Evolutionary conservation across 495 filamentous ascomycete genomes (phyloP).

Genomic region (Penicillium odoratum): DNA sequence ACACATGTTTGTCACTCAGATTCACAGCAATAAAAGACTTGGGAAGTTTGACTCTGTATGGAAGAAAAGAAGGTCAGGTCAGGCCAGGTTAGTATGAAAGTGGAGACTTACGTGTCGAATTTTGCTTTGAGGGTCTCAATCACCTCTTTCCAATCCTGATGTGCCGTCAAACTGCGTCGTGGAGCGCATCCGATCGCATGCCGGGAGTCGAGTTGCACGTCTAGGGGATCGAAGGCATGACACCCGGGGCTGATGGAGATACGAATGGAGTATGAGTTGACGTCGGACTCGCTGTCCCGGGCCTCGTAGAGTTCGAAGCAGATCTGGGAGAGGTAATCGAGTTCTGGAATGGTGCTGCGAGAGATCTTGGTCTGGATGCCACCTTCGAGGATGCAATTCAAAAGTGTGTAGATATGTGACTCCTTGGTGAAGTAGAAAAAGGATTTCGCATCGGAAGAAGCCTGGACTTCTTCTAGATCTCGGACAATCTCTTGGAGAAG

Average conservation of each 20-base stretch:
- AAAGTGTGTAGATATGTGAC: slow-evolving; percentile 94
- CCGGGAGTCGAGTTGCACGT: slow-evolving; percentile 92
- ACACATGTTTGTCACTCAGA: slow-evolving; percentile 30
- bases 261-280: slow-evolving; percentile 89
- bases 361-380: slow-evolving; percentile 92
- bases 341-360: slow-evolving; percentile 88
- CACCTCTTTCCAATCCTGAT: slow-evolving; percentile 91
- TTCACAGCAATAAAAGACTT: slow-evolving; percentile 75
- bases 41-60: slow-evolving; percentile 82
- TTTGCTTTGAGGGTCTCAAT: slow-evolving; percentile 92
- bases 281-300: slow-evolving; percentile 69
- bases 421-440: slow-evolving; percentile 99
- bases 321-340: slow-evolving; percentile 97
- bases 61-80: not conserved
- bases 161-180: slow-evolving; percentile 83
- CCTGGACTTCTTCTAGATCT: slow-evolving; percentile 96
- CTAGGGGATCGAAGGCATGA: slow-evolving; percentile 90
- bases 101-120: slow-evolving; percentile 77
- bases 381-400: slow-evolving; percentile 97
- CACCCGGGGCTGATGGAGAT: slow-evolving; percentile 95
- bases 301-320: slow-evolving; percentile 97
- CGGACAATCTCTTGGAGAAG: slow-evolving; percentile 93
- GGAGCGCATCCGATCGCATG: slow-evolving; percentile 94
- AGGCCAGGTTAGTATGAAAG: not conserved
- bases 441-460: slow-evolving; percentile 85